A percentile compares a stretch with the other conserved stretches of the same genome.
Evolutionary conservation across 768 basidiomycete species (phyloP).

Genomic region (Dentipellis fragilis): DNA sequence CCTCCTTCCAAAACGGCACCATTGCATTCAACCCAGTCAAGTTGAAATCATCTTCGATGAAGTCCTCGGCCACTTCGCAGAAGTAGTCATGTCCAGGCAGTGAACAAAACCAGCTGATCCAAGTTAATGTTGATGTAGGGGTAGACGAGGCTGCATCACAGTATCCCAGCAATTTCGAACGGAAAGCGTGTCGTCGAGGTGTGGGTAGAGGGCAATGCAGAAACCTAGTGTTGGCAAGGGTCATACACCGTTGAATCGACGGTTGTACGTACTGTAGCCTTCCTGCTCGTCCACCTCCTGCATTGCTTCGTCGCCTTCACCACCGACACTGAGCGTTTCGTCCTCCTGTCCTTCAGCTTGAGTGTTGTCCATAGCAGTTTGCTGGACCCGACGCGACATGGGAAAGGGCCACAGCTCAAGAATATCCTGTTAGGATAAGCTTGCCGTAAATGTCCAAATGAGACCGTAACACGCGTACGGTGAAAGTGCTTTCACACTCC

Average conservation of each 20-base stretch:
- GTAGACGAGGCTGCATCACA: constrained; percentile 67
- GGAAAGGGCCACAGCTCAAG: background rate
- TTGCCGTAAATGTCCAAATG: background rate
- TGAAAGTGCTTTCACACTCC: constrained; percentile 11
- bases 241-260: background rate
- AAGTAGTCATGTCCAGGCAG: constrained; percentile 96
- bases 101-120: constrained; percentile 96
- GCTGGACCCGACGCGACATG: constrained; percentile 28
- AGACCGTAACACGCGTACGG: background rate
- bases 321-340: constrained; percentile 46
- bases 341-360: constrained; percentile 52
- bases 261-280: constrained; percentile 67
- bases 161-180: constrained; percentile 3
- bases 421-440: background rate
- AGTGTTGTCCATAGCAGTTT: constrained; percentile 30
- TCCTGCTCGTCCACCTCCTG: constrained; percentile 56
- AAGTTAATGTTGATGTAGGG: constrained; percentile 84
- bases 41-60: constrained; percentile 99
- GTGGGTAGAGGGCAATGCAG: constrained; percentile 1
- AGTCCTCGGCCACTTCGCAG: constrained; percentile 96
- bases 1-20: constrained; percentile 99
- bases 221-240: constrained; percentile 6
- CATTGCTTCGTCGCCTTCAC: constrained; percentile 71
- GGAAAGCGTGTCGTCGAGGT: background rate
- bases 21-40: constrained; percentile 89